Conservation (phyloP, 1,139 yeast species). For the Arxiozyma heterogenica region DNA sequence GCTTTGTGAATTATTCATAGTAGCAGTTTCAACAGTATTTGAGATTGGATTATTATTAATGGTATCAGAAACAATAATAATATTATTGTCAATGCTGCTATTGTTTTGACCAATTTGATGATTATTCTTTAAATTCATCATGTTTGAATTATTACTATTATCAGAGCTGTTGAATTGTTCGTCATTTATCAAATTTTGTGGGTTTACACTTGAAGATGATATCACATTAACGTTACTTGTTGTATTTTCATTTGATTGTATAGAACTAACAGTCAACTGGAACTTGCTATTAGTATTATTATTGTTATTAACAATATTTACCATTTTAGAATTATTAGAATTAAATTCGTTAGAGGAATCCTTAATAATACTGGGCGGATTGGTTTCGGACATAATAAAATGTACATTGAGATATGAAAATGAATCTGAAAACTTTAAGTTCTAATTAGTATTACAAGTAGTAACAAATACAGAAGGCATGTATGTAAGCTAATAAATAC, state of each 20-base stretch:
- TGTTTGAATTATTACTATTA: not conserved
- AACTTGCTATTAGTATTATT: too few relatives aligned
- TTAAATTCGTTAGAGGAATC: not conserved
- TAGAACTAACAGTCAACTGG: not conserved
- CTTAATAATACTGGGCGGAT: not conserved
- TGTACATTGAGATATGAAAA: not conserved
- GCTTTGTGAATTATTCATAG: not conserved
- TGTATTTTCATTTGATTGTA: not conserved
- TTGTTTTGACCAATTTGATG: too few relatives aligned
- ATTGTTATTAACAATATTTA: too few relatives aligned
- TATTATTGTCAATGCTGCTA: not conserved
- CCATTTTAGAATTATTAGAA: not conserved
- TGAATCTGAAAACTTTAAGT: not conserved
- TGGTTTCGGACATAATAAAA: not conserved
- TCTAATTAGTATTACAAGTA: not conserved
- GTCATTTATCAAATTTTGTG: not conserved
- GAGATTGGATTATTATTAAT: not conserved
- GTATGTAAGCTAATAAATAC: not conserved
- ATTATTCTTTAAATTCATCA: not conserved
- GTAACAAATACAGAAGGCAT: not conserved
- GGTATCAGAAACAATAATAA: not conserved
- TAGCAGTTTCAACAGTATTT: not conserved
- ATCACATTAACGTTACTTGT: not conserved
- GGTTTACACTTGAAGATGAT: not conserved
- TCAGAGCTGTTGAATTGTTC: not conserved